A percentile compares a stretch with the other conserved stretches of the same genome.
Conservation (phyloP, 2,329 filamentous ascomycete species). For the Trichoderma sp. region DNA sequence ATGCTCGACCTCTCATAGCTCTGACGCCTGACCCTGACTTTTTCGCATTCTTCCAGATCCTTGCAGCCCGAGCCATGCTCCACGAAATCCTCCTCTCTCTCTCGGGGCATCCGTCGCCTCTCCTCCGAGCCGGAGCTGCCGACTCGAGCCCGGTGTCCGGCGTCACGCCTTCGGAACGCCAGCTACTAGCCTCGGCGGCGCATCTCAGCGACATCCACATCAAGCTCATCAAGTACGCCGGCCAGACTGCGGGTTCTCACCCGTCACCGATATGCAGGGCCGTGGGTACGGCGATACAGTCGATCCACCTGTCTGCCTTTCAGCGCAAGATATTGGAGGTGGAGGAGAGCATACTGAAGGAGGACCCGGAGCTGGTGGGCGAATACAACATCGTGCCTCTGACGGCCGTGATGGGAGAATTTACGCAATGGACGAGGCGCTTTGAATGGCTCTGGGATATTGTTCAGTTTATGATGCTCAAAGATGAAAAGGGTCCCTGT, state of each 20-base stretch:
- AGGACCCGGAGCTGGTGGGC: constrained; percentile 78
- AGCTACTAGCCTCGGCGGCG: constrained; percentile 75
- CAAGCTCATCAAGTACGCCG: constrained; percentile 66
- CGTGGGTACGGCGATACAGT: constrained; percentile 75
- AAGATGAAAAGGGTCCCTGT: constrained; percentile 46
- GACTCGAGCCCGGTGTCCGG: constrained; percentile 49
- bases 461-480: constrained; percentile 64
- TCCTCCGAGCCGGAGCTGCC: constrained; percentile 64
- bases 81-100: constrained; percentile 98
- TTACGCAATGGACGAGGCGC: constrained; percentile 80
- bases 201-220: constrained; percentile 78
- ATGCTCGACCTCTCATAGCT: background rate
- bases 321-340: constrained; percentile 83
- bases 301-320: constrained; percentile 75
- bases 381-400: constrained; percentile 93
- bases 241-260: constrained; percentile 69
- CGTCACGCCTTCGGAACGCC: constrained; percentile 77
- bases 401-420: constrained; percentile 79
- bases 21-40: background rate
- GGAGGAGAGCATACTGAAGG: constrained; percentile 73
- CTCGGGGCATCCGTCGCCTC: constrained; percentile 87
- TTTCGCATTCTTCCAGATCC: constrained; percentile 23
- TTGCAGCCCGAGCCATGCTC: constrained; percentile 64
- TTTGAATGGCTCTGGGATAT: constrained; percentile 86
- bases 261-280: constrained; percentile 83